Percentiles rank a stretch among this genome's conserved stretches.
These are phyloP conservation scores for Tuber indicum DNA, from an alignment of 495 filamentous ascomycete genomes.

Conservation along the genomic window DNA sequence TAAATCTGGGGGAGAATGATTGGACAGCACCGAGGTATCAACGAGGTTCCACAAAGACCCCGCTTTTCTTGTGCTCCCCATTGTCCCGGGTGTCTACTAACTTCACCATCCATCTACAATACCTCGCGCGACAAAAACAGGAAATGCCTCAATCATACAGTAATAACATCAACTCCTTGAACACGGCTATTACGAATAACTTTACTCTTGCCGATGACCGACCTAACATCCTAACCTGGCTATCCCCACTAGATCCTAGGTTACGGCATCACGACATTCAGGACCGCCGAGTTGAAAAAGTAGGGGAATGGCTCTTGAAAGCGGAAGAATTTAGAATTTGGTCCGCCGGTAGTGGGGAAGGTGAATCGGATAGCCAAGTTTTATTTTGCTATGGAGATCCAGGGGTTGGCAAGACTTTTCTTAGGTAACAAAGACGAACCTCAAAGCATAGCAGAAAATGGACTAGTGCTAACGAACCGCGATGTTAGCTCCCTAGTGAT, in stretches of 20 bases:
- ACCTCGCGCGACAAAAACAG: background rate
- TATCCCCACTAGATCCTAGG: background rate
- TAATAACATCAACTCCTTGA: background rate
- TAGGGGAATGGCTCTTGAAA: background rate
- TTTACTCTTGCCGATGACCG: background rate
- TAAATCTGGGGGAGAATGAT: background rate
- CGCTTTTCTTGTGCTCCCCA: background rate
- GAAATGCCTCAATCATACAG: background rate
- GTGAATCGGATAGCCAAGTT: background rate
- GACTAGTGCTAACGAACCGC: background rate
- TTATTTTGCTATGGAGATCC: background rate
- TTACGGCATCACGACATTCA: background rate
- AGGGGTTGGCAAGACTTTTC: background rate
- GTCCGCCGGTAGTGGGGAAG: background rate
- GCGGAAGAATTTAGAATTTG: background rate
- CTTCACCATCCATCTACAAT: background rate
- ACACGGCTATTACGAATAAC: background rate
- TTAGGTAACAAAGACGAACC: background rate
- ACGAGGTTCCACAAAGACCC: background rate
- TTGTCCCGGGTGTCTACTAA: background rate
- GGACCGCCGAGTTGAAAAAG: background rate
- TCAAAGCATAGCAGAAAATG: background rate
- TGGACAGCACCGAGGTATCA: background rate
- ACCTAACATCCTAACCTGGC: background rate
- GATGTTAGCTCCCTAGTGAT: background rate